Evolutionary conservation across 1,139 yeast genomes (phyloP).

Genomic region (Yamadazyma taylorii): DNA sequence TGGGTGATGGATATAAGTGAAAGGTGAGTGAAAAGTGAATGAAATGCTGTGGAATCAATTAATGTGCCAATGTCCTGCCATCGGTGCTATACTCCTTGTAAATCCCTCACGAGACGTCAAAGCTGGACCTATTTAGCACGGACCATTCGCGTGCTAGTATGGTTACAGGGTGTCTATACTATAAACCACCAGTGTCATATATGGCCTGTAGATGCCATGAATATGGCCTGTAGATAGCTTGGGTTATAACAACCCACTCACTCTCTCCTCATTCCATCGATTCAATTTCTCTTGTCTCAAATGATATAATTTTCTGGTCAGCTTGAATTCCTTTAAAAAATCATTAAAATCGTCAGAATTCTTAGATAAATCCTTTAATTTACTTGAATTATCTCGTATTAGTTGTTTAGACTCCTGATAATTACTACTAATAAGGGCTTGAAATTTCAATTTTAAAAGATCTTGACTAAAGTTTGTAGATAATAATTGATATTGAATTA

Average conservation of each 20-base stretch:
- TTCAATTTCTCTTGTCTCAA: conserved; percentile 56
- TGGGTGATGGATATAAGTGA: no score
- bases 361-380: neutral
- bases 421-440: conserved; percentile 24
- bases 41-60: no score
- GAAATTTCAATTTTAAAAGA: conserved; percentile 30
- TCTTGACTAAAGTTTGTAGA: conserved; percentile 40
- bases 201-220: no score
- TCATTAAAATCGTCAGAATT: conserved; percentile 19
- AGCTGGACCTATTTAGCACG: no score
- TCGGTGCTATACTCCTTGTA: no score
- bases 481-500: conserved; percentile 41
- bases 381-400: conserved; percentile 13
- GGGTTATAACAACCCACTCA: conserved; percentile 49
- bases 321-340: conserved; percentile 46
- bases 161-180: no score
- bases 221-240: no score
- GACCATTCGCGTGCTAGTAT: no score
- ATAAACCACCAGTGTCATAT: no score
- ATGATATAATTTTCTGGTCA: conserved; percentile 51
- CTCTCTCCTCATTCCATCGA: conserved; percentile 67
- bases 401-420: conserved; percentile 25
- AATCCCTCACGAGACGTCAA: no score
- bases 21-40: no score
- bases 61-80: no score